Conservation (phyloP, 2,329 filamentous ascomycete species). For the Elsinoe perseae region DNA sequence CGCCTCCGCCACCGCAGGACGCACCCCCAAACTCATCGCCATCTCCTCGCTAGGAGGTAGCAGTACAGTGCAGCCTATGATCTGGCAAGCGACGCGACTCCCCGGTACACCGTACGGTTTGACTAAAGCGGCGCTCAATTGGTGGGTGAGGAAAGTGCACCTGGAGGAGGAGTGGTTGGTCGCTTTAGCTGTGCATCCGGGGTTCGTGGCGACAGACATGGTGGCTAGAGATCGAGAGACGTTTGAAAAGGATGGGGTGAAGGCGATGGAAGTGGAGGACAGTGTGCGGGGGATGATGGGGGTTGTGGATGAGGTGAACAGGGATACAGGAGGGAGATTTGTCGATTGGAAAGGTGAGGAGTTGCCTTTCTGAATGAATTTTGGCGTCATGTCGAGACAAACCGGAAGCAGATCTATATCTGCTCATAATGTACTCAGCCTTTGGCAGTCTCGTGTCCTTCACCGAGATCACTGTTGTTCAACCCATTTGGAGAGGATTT, state of each 20-base stretch:
- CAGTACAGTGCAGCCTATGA: neutral
- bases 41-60: constrained; percentile 8
- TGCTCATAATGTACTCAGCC: no score
- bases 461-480: no score
- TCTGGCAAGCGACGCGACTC: constrained; percentile 17
- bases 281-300: neutral
- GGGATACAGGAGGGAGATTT: neutral
- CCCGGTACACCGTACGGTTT: constrained; percentile 39
- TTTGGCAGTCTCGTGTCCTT: no score
- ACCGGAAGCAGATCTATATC: no score
- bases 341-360: no score
- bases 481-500: no score
- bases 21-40: constrained; percentile 32
- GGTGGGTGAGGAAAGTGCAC: constrained; percentile 32
- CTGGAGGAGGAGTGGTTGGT: constrained; percentile 28
- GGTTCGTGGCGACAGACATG: constrained; percentile 17
- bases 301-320: neutral
- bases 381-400: no score
- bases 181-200: constrained; percentile 28
- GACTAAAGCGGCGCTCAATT: constrained; percentile 38
- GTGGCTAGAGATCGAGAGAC: neutral
- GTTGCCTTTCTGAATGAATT: no score
- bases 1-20: constrained; percentile 9
- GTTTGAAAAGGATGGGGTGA: neutral
- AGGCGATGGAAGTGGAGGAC: neutral